These are phyloP conservation scores for Daldinia eschscholtzii DNA, from an alignment of 2,329 filamentous ascomycete genomes.

Conservation along the genomic window DNA sequence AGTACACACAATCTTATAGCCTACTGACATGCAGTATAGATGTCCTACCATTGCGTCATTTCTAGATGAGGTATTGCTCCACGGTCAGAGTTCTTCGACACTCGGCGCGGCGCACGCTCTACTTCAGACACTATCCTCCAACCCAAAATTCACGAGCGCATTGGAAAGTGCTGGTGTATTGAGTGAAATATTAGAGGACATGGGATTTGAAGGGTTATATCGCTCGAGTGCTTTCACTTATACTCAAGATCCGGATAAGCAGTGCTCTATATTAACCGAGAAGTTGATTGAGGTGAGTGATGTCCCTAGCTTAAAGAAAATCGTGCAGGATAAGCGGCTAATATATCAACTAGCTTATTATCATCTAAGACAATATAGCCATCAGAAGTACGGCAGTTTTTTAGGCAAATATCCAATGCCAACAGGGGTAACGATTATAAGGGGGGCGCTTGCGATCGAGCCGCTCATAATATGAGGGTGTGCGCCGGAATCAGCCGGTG, in stretches of 20 bases:
- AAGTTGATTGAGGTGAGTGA: constrained; percentile 70
- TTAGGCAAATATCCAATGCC: background rate
- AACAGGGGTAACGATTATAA: background rate
- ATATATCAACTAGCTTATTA: constrained; percentile 39
- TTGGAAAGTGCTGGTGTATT: constrained; percentile 63
- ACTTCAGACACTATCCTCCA: constrained; percentile 69
- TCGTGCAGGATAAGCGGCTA: constrained; percentile 12
- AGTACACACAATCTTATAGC: constrained; percentile 9
- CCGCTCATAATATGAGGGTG: background rate
- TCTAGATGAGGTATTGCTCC: constrained; percentile 72
- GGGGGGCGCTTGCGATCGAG: background rate
- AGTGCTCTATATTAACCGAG: constrained; percentile 68
- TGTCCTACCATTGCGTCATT: constrained; percentile 69
- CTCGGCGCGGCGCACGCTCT: constrained; percentile 72
- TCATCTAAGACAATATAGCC: constrained; percentile 26
- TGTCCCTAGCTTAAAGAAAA: background rate
- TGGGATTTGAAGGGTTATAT: constrained; percentile 75
- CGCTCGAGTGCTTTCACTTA: constrained; percentile 66
- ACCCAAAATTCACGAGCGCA: constrained; percentile 63
- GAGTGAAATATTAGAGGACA: constrained; percentile 66
- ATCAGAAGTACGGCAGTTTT: background rate
- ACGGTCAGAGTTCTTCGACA: constrained; percentile 71
- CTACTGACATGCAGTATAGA: constrained; percentile 53
- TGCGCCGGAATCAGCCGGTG: background rate
- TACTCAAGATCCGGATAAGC: constrained; percentile 63